A percentile compares a stretch with the other conserved stretches of the same genome.
phyloP scores from a whole-genome alignment of 2,329 filamentous ascomycete genomes.

The Cordyceps fumosorosea region DNA sequence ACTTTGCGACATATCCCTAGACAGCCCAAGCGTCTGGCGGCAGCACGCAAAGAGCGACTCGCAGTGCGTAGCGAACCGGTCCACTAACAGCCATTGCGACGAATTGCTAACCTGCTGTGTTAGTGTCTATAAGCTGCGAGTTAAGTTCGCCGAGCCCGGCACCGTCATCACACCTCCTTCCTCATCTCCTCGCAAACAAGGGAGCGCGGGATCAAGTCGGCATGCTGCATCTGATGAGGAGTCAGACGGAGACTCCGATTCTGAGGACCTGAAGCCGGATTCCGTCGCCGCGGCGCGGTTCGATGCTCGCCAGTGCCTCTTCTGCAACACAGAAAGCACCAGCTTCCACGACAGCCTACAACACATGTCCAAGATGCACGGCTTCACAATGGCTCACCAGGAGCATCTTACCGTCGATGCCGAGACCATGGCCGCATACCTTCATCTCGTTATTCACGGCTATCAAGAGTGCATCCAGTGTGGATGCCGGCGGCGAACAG shows the following conservation, averaged over 20 bases:
- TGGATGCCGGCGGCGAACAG: constrained; percentile 34
- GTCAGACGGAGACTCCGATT: not conserved
- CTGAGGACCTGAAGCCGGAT: not conserved
- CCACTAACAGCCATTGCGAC: not conserved
- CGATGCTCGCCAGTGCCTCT: constrained; percentile 31
- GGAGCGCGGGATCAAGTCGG: not conserved
- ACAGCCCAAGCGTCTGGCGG: constrained; percentile 16
- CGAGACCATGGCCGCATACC: constrained; percentile 39
- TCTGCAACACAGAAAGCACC: constrained; percentile 29
- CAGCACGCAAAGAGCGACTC: constrained; percentile 20
- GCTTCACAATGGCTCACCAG: constrained; percentile 36
- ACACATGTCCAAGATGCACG: constrained; percentile 45
- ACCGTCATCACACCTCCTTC: constrained; percentile 13
- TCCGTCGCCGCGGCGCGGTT: constrained; percentile 19
- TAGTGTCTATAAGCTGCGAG: constrained; percentile 21
- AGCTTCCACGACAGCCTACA: constrained; percentile 31
- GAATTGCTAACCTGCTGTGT: not conserved
- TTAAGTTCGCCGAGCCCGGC: constrained; percentile 18
- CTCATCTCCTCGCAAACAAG: not conserved
- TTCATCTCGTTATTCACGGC: constrained; percentile 42
- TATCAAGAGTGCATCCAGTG: constrained; percentile 48
- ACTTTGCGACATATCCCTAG: constrained; percentile 17
- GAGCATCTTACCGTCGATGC: constrained; percentile 37
- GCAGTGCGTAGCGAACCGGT: constrained; percentile 16
- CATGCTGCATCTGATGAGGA: not conserved